Base-by-base conservation (phyloP, 495 filamentous ascomycete species). In the Penicillium argentinense region DNA sequence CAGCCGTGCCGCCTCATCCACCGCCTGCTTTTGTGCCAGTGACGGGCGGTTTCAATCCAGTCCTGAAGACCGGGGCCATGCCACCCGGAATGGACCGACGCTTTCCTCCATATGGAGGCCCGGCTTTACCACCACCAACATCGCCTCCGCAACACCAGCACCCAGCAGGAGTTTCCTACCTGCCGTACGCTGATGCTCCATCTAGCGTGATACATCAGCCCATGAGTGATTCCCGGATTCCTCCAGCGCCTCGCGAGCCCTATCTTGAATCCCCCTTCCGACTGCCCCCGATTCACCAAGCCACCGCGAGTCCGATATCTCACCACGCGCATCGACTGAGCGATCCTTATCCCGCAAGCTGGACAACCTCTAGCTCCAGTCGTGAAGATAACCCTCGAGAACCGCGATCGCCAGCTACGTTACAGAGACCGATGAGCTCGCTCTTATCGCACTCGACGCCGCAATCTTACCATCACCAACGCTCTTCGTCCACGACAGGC, bases 271-370 rank as follows among this genome's bases (percentile, higher is more conserved):
- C 67, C 9, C 62, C 69, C n/a, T 64, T 75, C 5, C 59, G 68
- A 32, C 64, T 75, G 3, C 72, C 72, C 4, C 72, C 72, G 6
- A 73, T 75, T 5, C 66, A 67, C 12, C 66, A 70, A 14, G 53
- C 58, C 3, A 68, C 61, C 3, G 58, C 64, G 6, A 59, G 49
- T 16, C 47, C 57, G 23, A 13, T 60, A 56, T 40, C 45, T 30
- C 48, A 63, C 7, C 67, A 68, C 19, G 57, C 57, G 1, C 71
- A 72, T 39, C 65, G 67, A 23, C 42, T 66, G 13, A 73, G 69
- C 22, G 71, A 73, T 53, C 67, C 69, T 8, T 72, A 72, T 42
- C 59, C 64, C 13, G 23, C 61, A 27, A 37, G 39, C 3, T 71
- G 66, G 66, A 57, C 58, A 29, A 40, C 51, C 3, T 47, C 51